Percentiles rank a stretch among this genome's conserved stretches.
Evolutionary conservation across 768 basidiomycete species (phyloP).

Genomic region (Xanthoconium stramineum): DNA sequence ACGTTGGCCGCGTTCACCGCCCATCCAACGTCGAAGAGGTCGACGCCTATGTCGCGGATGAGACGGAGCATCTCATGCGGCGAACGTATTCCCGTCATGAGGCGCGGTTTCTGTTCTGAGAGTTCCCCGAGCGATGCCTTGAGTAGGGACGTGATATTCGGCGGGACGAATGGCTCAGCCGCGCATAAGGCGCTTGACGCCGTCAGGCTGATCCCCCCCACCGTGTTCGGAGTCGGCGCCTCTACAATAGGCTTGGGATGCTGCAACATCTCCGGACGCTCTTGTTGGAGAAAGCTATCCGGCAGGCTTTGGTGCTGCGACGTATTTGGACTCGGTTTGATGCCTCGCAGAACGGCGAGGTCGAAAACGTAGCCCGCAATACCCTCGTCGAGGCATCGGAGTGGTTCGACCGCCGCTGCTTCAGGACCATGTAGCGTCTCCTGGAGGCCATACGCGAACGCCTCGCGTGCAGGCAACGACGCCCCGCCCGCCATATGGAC

Average conservation of each 20-base stretch:
- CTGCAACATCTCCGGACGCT: conserved; percentile 12
- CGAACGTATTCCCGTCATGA: conserved; percentile 51
- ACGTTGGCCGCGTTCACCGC: conserved; percentile 62
- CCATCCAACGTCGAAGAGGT: conserved; percentile 75
- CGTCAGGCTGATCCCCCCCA: neutral
- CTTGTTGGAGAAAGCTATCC: conserved; percentile 13
- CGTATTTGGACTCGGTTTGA: conserved; percentile 13
- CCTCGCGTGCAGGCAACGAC: conserved; percentile 52
- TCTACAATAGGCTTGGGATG: conserved; percentile 9
- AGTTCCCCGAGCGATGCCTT: conserved; percentile 57
- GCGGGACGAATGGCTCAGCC: neutral
- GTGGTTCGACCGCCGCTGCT: conserved; percentile 46
- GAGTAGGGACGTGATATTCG: conserved; percentile 42
- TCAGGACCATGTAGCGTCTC: conserved; percentile 59
- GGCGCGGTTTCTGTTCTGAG: conserved; percentile 55
- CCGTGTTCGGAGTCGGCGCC: conserved; percentile 5
- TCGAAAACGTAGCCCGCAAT: conserved; percentile 71
- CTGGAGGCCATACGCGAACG: conserved; percentile 56
- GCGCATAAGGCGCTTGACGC: neutral
- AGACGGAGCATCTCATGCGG: conserved; percentile 78
- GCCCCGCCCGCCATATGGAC: conserved; percentile 69
- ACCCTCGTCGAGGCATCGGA: conserved; percentile 62
- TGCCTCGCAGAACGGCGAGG: conserved; percentile 46
- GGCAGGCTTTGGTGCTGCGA: conserved; percentile 14
- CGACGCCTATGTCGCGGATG: conserved; percentile 62